A percentile compares a stretch with the other conserved stretches of the same genome.
Conservation (phyloP, 495 filamentous ascomycete species). For the Neurospora sp. region DNA sequence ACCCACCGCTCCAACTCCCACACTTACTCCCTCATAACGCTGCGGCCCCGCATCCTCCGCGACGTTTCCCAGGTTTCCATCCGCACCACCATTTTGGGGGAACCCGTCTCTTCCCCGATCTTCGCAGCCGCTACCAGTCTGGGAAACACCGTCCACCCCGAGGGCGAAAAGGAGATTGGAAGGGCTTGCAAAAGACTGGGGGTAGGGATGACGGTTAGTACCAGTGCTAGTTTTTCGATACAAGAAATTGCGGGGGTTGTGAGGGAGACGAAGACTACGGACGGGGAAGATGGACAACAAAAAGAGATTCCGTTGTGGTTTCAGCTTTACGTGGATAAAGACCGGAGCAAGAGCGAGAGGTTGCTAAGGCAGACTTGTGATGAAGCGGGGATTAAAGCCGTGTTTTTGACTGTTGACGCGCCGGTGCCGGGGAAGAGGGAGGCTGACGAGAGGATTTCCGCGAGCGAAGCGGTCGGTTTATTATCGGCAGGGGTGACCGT, state of each 20-base stretch:
- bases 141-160: slow-evolving; percentile 57
- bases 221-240: slow-evolving; percentile 59
- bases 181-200: slow-evolving; percentile 42
- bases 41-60: slow-evolving; percentile 63
- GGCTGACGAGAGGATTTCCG: slow-evolving; percentile 44
- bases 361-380: slow-evolving; percentile 46
- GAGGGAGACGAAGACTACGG: slow-evolving; percentile 6
- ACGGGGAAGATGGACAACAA: background rate
- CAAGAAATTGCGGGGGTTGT: slow-evolving; percentile 47
- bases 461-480: slow-evolving; percentile 41
- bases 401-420: slow-evolving; percentile 60
- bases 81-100: slow-evolving; percentile 51
- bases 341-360: slow-evolving; percentile 52
- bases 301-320: slow-evolving; percentile 50
- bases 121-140: slow-evolving; percentile 70
- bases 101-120: slow-evolving; percentile 47
- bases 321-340: slow-evolving; percentile 73
- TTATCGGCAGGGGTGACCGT: slow-evolving; percentile 8
- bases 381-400: slow-evolving; percentile 50
- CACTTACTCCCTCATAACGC: slow-evolving; percentile 54
- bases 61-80: slow-evolving; percentile 51
- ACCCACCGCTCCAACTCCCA: slow-evolving; percentile 44
- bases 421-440: slow-evolving; percentile 55
- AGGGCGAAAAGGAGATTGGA: slow-evolving; percentile 64
- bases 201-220: slow-evolving; percentile 51